Conservation (phyloP, 192 early-diverging fungal genomes). For the Mortierella alpina region DNA sequence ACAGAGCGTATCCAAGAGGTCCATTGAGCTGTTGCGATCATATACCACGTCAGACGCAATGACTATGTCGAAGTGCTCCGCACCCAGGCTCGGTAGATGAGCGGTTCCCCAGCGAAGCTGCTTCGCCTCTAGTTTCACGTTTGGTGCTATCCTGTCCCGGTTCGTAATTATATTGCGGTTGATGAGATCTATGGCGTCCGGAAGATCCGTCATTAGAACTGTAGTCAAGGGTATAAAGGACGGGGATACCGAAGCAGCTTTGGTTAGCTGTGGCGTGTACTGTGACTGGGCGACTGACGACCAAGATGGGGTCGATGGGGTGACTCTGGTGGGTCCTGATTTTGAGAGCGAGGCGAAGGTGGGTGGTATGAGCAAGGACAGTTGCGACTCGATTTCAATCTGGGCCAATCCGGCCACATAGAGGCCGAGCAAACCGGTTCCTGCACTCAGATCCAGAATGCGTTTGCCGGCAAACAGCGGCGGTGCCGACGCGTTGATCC, state of each 20-base stretch:
- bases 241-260: neutral
- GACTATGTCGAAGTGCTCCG: conserved; percentile 45
- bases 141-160: conserved; percentile 10
- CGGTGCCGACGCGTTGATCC: neutral
- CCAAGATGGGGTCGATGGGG: neutral
- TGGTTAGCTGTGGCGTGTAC: neutral
- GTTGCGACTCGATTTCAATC: conserved; percentile 7
- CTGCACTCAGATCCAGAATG: conserved; percentile 62
- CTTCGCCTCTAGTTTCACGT: conserved; percentile 4
- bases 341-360: conserved; percentile 1
- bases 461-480: conserved; percentile 48
- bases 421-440: conserved; percentile 60
- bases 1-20: conserved; percentile 51
- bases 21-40: conserved; percentile 40
- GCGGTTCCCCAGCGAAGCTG: conserved; percentile 33
- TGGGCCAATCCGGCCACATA: conserved; percentile 50
- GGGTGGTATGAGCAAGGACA: neutral
- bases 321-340: neutral
- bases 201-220: conserved; percentile 56
- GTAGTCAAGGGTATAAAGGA: conserved; percentile 1
- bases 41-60: conserved; percentile 66
- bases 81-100: neutral
- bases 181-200: conserved; percentile 56
- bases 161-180: conserved; percentile 51
- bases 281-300: neutral